Evolutionary conservation across 257 asterid species (phyloP).

Genomic region (Solanum chilense): DNA sequence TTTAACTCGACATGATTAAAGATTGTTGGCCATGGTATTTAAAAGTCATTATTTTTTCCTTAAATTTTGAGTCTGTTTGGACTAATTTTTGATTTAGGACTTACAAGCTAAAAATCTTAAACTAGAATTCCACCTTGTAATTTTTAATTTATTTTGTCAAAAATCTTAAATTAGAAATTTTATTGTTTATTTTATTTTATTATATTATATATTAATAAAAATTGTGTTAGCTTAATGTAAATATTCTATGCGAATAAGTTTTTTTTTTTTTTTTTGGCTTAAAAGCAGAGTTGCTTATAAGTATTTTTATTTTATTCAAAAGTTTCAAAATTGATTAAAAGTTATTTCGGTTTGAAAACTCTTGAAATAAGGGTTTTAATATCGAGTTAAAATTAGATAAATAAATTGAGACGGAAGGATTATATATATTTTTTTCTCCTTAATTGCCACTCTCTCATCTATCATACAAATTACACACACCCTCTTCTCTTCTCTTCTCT

Average conservation of each 20-base stretch:
- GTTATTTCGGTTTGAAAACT: fast-evolving
- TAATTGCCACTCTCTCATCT: conserved; percentile 63
- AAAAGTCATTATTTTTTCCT: fast-evolving
- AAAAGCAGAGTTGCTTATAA: too few relatives aligned
- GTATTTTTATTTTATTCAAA: background rate
- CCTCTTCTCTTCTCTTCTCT: background rate
- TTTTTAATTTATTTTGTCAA: too few relatives aligned
- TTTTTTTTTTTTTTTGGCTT: too few relatives aligned
- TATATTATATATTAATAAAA: too few relatives aligned
- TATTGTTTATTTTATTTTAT: too few relatives aligned
- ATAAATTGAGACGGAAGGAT: background rate
- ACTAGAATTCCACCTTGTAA: background rate
- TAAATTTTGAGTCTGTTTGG: background rate
- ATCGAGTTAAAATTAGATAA: background rate
- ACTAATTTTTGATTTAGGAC: background rate
- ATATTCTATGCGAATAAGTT: too few relatives aligned
- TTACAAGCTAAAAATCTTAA: background rate
- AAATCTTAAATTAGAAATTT: too few relatives aligned
- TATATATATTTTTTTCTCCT: conserved; percentile 14
- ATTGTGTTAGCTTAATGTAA: too few relatives aligned
- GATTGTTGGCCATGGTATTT: background rate
- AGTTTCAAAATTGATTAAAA: too few relatives aligned
- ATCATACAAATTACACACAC: conserved; percentile 43
- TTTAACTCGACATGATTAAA: background rate
- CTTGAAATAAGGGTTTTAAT: background rate